Evolutionary conservation across 2,329 filamentous ascomycete species (phyloP).

Genomic region (Lachnellula hyalina): DNA sequence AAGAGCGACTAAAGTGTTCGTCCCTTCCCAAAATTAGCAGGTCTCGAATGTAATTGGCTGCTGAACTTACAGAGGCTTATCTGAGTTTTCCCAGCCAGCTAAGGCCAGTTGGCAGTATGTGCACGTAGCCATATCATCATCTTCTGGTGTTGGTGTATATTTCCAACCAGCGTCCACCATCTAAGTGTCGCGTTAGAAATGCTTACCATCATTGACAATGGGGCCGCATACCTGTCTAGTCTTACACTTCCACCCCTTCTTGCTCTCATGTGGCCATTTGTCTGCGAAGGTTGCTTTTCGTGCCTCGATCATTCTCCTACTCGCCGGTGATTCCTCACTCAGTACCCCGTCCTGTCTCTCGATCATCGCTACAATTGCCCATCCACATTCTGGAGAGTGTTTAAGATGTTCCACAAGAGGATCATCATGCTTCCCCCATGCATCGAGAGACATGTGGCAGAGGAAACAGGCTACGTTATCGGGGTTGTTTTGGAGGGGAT

Average conservation of each 20-base stretch:
- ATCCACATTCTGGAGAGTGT: slow-evolving; percentile 77
- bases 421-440: slow-evolving; percentile 85
- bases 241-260: slow-evolving; percentile 86
- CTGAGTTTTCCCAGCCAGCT: slow-evolving; percentile 90
- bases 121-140: slow-evolving; percentile 85
- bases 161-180: slow-evolving; percentile 92
- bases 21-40: slow-evolving; percentile 48
- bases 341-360: slow-evolving; percentile 58
- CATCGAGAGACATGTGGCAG: slow-evolving; percentile 77
- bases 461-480: slow-evolving; percentile 91
- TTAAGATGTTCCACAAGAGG: slow-evolving; percentile 80
- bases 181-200: slow-evolving; percentile 39
- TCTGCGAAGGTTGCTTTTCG: slow-evolving; percentile 78
- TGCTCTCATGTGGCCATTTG: slow-evolving; percentile 83
- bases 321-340: slow-evolving; percentile 67
- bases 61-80: slow-evolving; percentile 71
- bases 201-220: background rate
- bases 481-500: slow-evolving; percentile 65
- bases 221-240: slow-evolving; percentile 64
- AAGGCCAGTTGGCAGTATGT: slow-evolving; percentile 84
- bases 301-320: slow-evolving; percentile 66
- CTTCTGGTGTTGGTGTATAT: slow-evolving; percentile 78
- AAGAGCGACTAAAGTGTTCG: slow-evolving; percentile 76
- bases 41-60: slow-evolving; percentile 5
- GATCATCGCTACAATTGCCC: slow-evolving; percentile 68